Conservation (phyloP, 805 yeast species). For the Yarrowia sp. region DNA sequence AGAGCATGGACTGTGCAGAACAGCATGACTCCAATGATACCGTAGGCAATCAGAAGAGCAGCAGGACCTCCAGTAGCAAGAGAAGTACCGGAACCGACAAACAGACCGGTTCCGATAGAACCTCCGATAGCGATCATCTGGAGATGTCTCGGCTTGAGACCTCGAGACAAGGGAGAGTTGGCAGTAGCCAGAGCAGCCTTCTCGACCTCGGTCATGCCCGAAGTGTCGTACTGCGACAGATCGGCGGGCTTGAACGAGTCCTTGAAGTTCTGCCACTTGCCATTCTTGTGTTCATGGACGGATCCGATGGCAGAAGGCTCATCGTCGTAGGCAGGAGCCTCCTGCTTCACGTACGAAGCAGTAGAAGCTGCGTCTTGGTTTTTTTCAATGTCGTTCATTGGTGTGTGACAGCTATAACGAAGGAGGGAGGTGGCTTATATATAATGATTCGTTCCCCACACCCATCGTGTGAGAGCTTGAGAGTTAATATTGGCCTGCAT, state of each 20-base stretch:
- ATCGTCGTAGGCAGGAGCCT: not conserved
- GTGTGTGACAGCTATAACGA: too few relatives aligned
- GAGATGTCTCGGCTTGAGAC: constrained; percentile 41
- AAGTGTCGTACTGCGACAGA: constrained; percentile 39
- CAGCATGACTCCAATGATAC: constrained; percentile 59
- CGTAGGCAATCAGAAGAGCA: constrained; percentile 55
- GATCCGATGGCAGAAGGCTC: constrained; percentile 9
- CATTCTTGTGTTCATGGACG: not conserved
- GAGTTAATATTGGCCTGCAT: too few relatives aligned
- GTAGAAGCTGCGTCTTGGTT: not conserved
- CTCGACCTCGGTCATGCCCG: constrained; percentile 41
- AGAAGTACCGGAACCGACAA: constrained; percentile 63
- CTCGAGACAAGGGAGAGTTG: constrained; percentile 54
- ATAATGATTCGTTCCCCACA: constrained; percentile 6
- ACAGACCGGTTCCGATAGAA: constrained; percentile 68
- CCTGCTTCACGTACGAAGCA: not conserved
- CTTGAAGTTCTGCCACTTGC: constrained; percentile 39
- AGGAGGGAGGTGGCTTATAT: not conserved
- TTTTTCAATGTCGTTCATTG: constrained; percentile 21
- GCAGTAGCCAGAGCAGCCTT: constrained; percentile 47
- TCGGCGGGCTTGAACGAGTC: constrained; percentile 47
- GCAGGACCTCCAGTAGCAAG: constrained; percentile 64
- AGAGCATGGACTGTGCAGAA: constrained; percentile 59
- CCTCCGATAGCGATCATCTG: constrained; percentile 80
- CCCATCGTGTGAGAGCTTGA: not conserved